Evolutionary conservation across 1,139 yeast genomes (phyloP), one percentile per base, ranked within the genome.

Genomic region (Groenewaldozyma auringiensis): DNA sequence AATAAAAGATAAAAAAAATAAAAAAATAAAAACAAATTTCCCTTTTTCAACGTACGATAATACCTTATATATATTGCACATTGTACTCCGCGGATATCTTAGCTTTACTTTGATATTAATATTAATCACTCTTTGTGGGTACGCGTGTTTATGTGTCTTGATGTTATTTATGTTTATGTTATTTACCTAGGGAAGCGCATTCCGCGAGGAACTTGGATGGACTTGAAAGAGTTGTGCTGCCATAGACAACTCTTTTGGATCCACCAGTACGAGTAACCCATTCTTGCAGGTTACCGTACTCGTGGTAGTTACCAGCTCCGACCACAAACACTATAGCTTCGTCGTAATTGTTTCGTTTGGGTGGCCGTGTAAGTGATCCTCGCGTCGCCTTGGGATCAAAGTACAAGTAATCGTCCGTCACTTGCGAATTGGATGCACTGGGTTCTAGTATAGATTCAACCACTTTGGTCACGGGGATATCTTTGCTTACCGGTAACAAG

Each of bases 251-350:
- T 44, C 53, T 65, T 58, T 61, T 67, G 60, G 51, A 45, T n/a
- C 57, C 60, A 16, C 60, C 62, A 59, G 59, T 62, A 45, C 70
- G 67, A 4, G 66, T 65, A 9, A 81, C 82, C 94, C 95, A 89
- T 63, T 92, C 96, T 64, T 86, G 95, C 57, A 92, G 74, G 60
- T 89, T 89, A 53, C 89, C 94, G 62, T 92, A 92, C 66, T 92
- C 99, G 53, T 86, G 70, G 61, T 88, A 92, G 64, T 86, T 89
- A 41, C 97, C 98, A 31, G 98, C 98, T 18, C 98, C 99, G 49
- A 94, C 89, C 43, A 88, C 85, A 63, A 92, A 94, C 16, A 92
- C 95, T 47, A 86, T 69, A 2, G 95, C 79, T 54, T 87, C 94
- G 51, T 78, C 79, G 62, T 85, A 87, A 13, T 81, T 70, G 57